Conservation (phyloP, 208 protist genomes). For the Leishmania guyanensis region DNA sequence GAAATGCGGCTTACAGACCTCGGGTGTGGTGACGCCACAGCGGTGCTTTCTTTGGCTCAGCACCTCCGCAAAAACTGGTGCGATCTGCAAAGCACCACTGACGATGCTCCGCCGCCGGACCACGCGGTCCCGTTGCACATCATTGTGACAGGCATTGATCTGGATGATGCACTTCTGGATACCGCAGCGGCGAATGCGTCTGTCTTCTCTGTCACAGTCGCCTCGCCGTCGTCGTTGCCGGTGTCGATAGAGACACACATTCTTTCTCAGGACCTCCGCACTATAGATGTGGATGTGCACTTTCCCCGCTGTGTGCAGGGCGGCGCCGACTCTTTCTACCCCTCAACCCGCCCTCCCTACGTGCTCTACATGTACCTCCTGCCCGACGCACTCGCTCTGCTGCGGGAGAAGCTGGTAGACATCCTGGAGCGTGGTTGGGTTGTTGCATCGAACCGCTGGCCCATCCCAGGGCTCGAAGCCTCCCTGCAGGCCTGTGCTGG, state of each 20-base stretch:
- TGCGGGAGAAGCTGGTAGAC: conserved; percentile 44
- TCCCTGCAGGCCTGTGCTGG: conserved; percentile 28
- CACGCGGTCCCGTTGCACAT: neutral
- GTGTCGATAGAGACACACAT: conserved; percentile 31
- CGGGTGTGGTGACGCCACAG: conserved; percentile 70
- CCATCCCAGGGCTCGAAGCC: conserved; percentile 35
- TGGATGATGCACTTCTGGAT: conserved; percentile 62
- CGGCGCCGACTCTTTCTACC: neutral
- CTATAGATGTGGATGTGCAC: conserved; percentile 36
- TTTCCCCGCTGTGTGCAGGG: conserved; percentile 24
- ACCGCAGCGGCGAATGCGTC: conserved; percentile 21
- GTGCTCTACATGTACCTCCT: conserved; percentile 76
- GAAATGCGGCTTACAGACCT: conserved; percentile 56
- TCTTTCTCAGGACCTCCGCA: conserved; percentile 42
- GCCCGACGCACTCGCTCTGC: conserved; percentile 57
- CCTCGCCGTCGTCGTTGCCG: conserved; percentile 13
- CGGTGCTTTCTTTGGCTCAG: conserved; percentile 36
- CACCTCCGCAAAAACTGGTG: conserved; percentile 31
- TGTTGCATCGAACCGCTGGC: conserved; percentile 73
- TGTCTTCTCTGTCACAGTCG: neutral
- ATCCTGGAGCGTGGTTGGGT: conserved; percentile 40
- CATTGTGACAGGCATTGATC: conserved; percentile 50
- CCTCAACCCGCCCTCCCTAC: conserved; percentile 13
- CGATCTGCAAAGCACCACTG: conserved; percentile 11
- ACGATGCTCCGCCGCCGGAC: neutral